These are phyloP conservation scores for Dictyostelium brefeldianum DNA, from an alignment of 78 protist species.

Conservation along the genomic window DNA sequence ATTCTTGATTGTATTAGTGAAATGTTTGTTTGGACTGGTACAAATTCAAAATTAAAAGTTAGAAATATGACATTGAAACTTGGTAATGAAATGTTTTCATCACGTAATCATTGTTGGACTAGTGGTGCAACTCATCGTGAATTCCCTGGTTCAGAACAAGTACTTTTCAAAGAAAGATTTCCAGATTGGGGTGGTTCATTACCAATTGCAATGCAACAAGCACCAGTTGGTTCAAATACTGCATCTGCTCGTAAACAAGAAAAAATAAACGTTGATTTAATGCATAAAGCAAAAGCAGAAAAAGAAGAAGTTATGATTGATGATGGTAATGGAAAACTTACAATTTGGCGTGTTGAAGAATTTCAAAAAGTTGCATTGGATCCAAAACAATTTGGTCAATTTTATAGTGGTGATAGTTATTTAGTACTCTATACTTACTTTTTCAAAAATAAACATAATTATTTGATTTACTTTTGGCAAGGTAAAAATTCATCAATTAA, in stretches of 20 bases:
- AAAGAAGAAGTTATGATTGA: conserved; percentile 85
- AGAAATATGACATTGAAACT: conserved; percentile 49
- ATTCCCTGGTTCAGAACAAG: conserved; percentile 83
- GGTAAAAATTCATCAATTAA: conserved; percentile 78
- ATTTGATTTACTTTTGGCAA: conserved; percentile 87
- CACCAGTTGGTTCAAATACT: conserved; percentile 74
- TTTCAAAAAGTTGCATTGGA: conserved; percentile 64
- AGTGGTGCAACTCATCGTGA: conserved; percentile 61
- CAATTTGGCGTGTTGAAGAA: conserved; percentile 85
- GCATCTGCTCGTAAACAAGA: conserved; percentile 66
- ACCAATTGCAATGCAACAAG: conserved; percentile 69
- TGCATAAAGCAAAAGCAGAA: conserved; percentile 59
- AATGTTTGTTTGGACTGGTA: conserved; percentile 86
- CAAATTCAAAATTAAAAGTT: conserved; percentile 43
- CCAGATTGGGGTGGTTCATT: conserved; percentile 83
- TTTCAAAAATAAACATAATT: conserved; percentile 84
- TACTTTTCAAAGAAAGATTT: conserved; percentile 82
- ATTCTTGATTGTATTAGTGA: conserved; percentile 80
- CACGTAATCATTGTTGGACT: not conserved
- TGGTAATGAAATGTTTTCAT: conserved; percentile 51
- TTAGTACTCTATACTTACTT: conserved; percentile 79
- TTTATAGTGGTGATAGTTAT: conserved; percentile 87
- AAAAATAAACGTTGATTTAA: conserved; percentile 40
- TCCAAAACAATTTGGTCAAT: conserved; percentile 50
- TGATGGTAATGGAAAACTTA: conserved; percentile 77